These are phyloP conservation scores for Pycnococcus provasolii DNA, from an alignment of 139 green algal genomes.

Conservation along the genomic window DNA sequence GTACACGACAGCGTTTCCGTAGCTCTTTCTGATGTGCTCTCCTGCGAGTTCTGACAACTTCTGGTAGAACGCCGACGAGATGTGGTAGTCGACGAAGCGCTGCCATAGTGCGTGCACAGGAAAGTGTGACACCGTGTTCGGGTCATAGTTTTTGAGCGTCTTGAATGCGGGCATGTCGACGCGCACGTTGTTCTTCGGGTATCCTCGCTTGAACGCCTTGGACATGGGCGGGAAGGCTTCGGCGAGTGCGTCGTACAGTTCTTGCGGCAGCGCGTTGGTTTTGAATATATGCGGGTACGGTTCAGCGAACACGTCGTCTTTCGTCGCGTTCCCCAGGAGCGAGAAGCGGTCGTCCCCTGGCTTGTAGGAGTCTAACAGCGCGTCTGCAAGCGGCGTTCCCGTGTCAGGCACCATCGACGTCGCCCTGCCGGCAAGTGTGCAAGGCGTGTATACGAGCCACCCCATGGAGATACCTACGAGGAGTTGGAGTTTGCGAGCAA, in stretches of 20 bases:
- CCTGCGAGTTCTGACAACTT: background rate
- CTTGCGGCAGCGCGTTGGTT: background rate
- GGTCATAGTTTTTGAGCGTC: background rate
- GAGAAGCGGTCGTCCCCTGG: too few species aligned
- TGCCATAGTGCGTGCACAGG: background rate
- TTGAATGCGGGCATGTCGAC: background rate
- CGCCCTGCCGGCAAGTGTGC: too few species aligned
- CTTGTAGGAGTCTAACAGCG: too few species aligned
- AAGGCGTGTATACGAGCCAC: too few species aligned
- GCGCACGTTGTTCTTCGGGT: background rate
- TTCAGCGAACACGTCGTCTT: background rate
- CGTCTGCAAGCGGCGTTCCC: too few species aligned
- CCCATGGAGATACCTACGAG: too few species aligned
- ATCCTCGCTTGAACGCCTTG: background rate
- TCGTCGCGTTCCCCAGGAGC: too few species aligned
- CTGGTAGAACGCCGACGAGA: background rate
- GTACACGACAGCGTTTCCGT: background rate
- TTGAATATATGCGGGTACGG: background rate
- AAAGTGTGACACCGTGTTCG: background rate
- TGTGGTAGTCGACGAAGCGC: background rate
- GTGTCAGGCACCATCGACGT: too few species aligned
- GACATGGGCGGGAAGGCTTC: background rate
- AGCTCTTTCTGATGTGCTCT: background rate
- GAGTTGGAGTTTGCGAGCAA: too few species aligned
- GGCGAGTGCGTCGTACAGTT: background rate